Base-by-base conservation (phyloP, 495 filamentous ascomycete genomes). In the Hypoxylon crocopeplum region DNA sequence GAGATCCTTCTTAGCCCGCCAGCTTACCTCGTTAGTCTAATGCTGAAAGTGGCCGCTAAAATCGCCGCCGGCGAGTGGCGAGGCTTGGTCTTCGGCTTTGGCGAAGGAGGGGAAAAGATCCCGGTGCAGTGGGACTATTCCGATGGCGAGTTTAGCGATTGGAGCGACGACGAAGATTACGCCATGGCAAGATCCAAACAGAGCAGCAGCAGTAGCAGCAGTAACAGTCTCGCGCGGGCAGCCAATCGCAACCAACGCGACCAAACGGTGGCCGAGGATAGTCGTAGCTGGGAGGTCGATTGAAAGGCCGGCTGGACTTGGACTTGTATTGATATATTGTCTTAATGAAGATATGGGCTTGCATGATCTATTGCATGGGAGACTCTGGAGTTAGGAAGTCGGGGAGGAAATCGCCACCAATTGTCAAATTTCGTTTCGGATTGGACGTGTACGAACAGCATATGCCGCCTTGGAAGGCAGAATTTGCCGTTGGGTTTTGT, bases 1-100 rank as follows among this genome's bases (percentile, higher is more conserved):
- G 83, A 88, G 15, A 77, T 94, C 3, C 76, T 95, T 1, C 73
- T 95, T 20, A 82, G 88, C 0, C 91, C 91, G 6, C 91, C 92
- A 0, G 80, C 86, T 17, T 83, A 90, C 54, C 79, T 96, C 6
- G 79, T 96, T 29, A 78, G 84, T 6, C 72, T 94, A 33, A 89
- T 96, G 78, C 79, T 96, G 6, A 84, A 84, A 44, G 88, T 96
- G 22, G 90, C 92, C 2, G 85, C 88, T 0, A 84, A 82, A 30
- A 89, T 95, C 56, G 80, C 84, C 0, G 82, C 86, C 16, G 88
- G 86, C 3, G 81, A 83, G 58, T 81, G 81, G 79, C 69, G 75
- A 25, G 82, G 80, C 13, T 40, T 81, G 7, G 68, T 82, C 1
- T 78, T 77, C 29, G 81, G 79, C 5, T 60, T 69, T 22, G 75